Percentiles rank a stretch among this genome's conserved stretches.
Conservation (phyloP, 2,329 filamentous ascomycete genomes). For the Zymoseptoria pseudotritici region DNA sequence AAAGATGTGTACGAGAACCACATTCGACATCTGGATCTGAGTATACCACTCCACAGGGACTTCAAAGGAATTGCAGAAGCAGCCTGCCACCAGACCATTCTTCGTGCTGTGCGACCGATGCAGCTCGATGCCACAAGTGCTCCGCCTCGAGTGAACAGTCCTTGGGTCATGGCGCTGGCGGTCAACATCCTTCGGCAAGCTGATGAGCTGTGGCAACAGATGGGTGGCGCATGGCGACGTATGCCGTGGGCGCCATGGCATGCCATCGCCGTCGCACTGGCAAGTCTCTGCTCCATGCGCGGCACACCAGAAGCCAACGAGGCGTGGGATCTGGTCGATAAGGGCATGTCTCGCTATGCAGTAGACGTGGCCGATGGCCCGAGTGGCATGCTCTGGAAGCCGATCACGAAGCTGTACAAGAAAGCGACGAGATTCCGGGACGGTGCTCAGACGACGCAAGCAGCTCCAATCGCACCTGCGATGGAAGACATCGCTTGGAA, state of each 20-base stretch:
- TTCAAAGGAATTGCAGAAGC: slow-evolving; percentile 16
- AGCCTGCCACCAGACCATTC: slow-evolving; percentile 17
- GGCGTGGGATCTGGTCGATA: slow-evolving; percentile 46
- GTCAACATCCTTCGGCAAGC: slow-evolving; percentile 39
- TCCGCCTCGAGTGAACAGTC: slow-evolving; percentile 26
- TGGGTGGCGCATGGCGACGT: slow-evolving; percentile 40
- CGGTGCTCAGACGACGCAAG: background rate
- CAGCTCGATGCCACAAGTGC: slow-evolving; percentile 16
- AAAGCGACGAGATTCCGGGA: slow-evolving; percentile 36
- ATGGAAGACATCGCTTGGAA: background rate
- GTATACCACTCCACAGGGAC: slow-evolving; percentile 17
- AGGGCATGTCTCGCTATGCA: slow-evolving; percentile 38
- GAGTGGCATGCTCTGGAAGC: slow-evolving; percentile 47
- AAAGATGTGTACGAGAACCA: slow-evolving; percentile 18
- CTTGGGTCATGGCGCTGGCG: slow-evolving; percentile 31
- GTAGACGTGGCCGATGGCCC: slow-evolving; percentile 44
- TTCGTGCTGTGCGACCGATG: slow-evolving; percentile 27
- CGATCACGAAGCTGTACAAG: slow-evolving; percentile 47
- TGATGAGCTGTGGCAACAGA: slow-evolving; percentile 20
- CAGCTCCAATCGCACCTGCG: background rate
- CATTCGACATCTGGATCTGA: slow-evolving; percentile 20
- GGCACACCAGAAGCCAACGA: slow-evolving; percentile 40
- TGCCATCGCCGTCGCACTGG: slow-evolving; percentile 46
- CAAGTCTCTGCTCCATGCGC: slow-evolving; percentile 46
- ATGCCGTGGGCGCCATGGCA: slow-evolving; percentile 52